A percentile compares a stretch with the other conserved stretches of the same genome.
phyloP scores from a whole-genome alignment of 257 asterid genomes.

The Lantana camara region DNA sequence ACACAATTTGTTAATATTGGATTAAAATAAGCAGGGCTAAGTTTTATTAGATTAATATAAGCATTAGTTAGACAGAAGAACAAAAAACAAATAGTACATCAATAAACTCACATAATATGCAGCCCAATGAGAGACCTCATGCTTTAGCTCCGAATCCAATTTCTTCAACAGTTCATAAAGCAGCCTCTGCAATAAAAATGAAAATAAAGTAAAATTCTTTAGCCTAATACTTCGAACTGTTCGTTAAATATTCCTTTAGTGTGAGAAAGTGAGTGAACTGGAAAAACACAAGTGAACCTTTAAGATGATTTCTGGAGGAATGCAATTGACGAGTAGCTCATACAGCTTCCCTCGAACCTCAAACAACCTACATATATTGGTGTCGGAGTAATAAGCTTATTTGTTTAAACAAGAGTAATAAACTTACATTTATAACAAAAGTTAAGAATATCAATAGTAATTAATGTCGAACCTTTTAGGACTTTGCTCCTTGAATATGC shows the following conservation, averaged over 20 bases:
- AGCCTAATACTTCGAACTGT: neutral
- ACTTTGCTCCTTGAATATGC: constrained; percentile 92
- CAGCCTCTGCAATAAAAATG: constrained; percentile 67
- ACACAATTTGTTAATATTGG: neutral
- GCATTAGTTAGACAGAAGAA: neutral
- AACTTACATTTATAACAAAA: too few relatives aligned
- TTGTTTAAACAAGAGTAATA: too few relatives aligned
- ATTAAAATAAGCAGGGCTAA: neutral
- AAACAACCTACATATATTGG: constrained; percentile 76
- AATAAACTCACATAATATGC: constrained; percentile 84
- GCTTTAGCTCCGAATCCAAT: constrained; percentile 92
- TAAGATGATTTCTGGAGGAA: constrained; percentile 86
- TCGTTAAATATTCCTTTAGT: constrained; percentile 2
- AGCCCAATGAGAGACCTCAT: constrained; percentile 89
- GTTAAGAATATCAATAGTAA: too few relatives aligned
- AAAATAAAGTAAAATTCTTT: constrained; percentile 9
- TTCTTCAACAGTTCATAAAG: constrained; percentile 84
- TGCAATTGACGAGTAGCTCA: constrained; percentile 88
- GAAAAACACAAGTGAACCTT: constrained; percentile 57
- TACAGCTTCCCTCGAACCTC: constrained; percentile 94
- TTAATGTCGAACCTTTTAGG: constrained; percentile 74
- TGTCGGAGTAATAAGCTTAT: neutral
- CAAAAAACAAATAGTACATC: constrained; percentile 6
- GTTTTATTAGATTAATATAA: too few relatives aligned
- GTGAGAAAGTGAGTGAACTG: neutral